Evolutionary conservation across 2,329 filamentous ascomycete genomes (phyloP), one percentile per base, ranked within the genome.

Genomic region (Aspergillus sojae): DNA sequence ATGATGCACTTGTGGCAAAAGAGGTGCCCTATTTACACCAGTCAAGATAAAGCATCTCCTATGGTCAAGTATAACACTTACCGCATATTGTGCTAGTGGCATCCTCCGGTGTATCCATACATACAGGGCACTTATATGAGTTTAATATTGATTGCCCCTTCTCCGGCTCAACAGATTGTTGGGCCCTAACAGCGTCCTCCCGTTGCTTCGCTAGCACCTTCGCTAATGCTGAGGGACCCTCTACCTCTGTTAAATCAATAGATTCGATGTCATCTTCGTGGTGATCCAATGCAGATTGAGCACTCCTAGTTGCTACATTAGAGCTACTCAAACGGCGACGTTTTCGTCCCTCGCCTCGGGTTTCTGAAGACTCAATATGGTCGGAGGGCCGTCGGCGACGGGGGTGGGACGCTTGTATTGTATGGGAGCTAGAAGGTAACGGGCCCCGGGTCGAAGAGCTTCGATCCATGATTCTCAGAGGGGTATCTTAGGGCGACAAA

Each of bases 1-100:
- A 85, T 82, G 48, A 89, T 83, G 68, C 87, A 89, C 41, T 84
- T 83, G 68, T 89, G 86, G 72, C 87, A 89, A 74, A 89, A 89
- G 28, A 89, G 79, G 70, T 89, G 87, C 0, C 87, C 86, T 88
- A 61, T 11, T 32, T 11, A 21, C 39, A 41, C 39, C 12, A 41
- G 50, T 70, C 21, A 68, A 61, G 62, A 48, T 54, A 30, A 63
- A 21, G 34, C 19, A 58, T 23, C 11, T 19, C 11, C 12, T 50
- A 3, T 23, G 32, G 2, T 9, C 21, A 3, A 46, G 16, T 41
- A 12, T 23, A 16, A 32, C 26, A 78, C 83, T 61, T 79, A 88
- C 86, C 87, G 70, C 87, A 89, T 26, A 81, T 75, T 3, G 87
- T 89, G 3, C 82, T 84, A 2, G 87, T 88, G 11, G 87, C 81